Percentiles rank a stretch among this genome's conserved stretches.
phyloP scores from a whole-genome alignment of 2,329 filamentous ascomycete species.

The Paraphoma sp. region DNA sequence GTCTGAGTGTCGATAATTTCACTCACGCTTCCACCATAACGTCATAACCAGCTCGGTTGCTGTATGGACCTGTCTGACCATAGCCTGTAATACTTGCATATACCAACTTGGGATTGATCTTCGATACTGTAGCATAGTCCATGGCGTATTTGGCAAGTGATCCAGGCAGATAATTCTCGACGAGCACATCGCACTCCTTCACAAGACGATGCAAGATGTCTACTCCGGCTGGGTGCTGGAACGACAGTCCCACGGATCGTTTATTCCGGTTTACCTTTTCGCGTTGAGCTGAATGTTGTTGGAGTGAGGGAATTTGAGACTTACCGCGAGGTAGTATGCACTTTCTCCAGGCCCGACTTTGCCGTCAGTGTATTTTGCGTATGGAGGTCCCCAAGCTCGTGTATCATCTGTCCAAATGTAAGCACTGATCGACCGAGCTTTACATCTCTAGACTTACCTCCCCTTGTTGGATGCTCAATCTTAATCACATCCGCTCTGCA shows the following conservation, averaged over 20 bases:
- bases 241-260: slow-evolving; percentile 89
- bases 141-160: slow-evolving; percentile 88
- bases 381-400: slow-evolving; percentile 94
- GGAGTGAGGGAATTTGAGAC: slow-evolving; percentile 20
- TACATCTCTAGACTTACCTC: slow-evolving; percentile 23
- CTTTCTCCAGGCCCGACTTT: slow-evolving; percentile 80
- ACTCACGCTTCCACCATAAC: slow-evolving; percentile 92
- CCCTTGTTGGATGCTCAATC: slow-evolving; percentile 79
- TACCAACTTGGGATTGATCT: slow-evolving; percentile 84
- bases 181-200: slow-evolving; percentile 85
- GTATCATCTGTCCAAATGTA: slow-evolving; percentile 77
- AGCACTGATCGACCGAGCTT: not conserved
- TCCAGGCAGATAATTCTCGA: slow-evolving; percentile 95
- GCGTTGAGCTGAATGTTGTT: not conserved
- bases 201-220: slow-evolving; percentile 86
- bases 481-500: slow-evolving; percentile 93
- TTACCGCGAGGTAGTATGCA: slow-evolving; percentile 89
- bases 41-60: slow-evolving; percentile 89
- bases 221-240: slow-evolving; percentile 83
- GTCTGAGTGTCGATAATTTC: not conserved
- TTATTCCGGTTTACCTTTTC: slow-evolving; percentile 92
- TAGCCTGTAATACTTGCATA: slow-evolving; percentile 98
- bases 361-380: slow-evolving; percentile 74
- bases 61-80: slow-evolving; percentile 92
- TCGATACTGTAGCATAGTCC: slow-evolving; percentile 81